These are phyloP conservation scores for Klebsormidium nitens DNA, from an alignment of 139 green algal genomes.

Conservation along the genomic window DNA sequence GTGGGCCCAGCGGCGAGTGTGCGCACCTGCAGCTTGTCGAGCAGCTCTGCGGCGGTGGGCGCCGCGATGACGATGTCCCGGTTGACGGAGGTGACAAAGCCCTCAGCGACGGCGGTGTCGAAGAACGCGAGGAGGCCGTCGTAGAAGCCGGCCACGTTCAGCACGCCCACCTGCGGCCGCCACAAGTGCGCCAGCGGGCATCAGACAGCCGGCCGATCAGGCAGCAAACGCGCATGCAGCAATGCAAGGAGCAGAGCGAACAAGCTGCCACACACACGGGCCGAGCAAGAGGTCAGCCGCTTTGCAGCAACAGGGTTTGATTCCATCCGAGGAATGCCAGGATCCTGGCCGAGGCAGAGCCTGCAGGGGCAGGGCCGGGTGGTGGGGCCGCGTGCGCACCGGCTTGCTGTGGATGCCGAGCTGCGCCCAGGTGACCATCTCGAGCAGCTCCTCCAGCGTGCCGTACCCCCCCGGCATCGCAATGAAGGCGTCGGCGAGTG, in stretches of 20 bases:
- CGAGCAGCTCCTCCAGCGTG: slow-evolving; percentile 43
- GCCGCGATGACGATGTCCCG: neutral
- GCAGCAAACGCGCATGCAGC: no score
- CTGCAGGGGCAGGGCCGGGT: neutral
- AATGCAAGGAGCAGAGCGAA: no score
- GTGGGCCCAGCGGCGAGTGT: no score
- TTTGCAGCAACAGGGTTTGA: no score
- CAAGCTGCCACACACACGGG: no score
- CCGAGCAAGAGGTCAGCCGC: no score
- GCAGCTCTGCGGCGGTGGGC: neutral
- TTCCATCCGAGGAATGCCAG: no score
- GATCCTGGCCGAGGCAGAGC: no score
- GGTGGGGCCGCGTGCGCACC: neutral
- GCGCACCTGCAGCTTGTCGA: neutral
- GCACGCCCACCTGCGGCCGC: no score
- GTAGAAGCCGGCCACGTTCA: slow-evolving; percentile 28
- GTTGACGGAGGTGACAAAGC: slow-evolving; percentile 10
- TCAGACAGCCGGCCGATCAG: no score
- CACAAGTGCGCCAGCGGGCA: no score
- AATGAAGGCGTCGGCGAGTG: slow-evolving; percentile 45
- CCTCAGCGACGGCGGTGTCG: slow-evolving; percentile 1
- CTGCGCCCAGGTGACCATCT: slow-evolving; percentile 48
- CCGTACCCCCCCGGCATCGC: slow-evolving; percentile 47
- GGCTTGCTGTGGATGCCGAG: slow-evolving; percentile 48
- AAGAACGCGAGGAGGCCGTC: slow-evolving; percentile 31